phyloP scores from a whole-genome alignment of 140 eudicot genomes.

The Bidens hawaiensis region DNA sequence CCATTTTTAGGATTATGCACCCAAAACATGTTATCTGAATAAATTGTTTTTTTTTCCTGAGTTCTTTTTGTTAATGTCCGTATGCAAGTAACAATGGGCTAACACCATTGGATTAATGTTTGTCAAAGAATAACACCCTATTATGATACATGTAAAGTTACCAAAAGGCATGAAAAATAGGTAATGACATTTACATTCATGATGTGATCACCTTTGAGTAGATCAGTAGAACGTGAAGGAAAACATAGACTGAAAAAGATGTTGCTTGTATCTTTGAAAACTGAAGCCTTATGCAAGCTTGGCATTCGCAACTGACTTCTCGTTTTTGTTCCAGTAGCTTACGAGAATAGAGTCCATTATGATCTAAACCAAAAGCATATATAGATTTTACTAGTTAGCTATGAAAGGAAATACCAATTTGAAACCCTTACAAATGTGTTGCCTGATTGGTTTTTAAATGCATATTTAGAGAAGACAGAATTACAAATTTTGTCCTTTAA shows the following conservation, averaged over 20 bases:
- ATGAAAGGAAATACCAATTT: background rate
- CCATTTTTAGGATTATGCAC: too few species aligned
- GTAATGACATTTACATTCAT: background rate
- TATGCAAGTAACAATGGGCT: background rate
- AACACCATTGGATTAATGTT: background rate
- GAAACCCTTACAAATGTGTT: background rate
- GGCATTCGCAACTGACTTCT: conserved; percentile 11
- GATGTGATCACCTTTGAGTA: background rate
- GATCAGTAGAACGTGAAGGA: background rate
- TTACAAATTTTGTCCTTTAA: too few species aligned
- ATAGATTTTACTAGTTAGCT: conserved; percentile 15
- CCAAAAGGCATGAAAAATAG: conserved; percentile 11
- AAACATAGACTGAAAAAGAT: conserved; percentile 2
- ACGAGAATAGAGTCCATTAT: conserved; percentile 36
- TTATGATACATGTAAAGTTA: background rate
- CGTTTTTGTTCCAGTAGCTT: conserved; percentile 35
- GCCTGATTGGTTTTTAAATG: background rate
- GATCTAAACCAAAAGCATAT: conserved; percentile 26
- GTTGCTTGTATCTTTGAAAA: background rate
- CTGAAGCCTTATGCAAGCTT: conserved; percentile 17
- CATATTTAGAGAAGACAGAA: too few species aligned
- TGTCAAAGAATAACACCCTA: background rate
- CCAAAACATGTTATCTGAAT: conserved; percentile 19
- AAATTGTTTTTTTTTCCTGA: conserved; percentile 6
- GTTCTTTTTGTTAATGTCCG: background rate